A percentile compares a stretch with the other conserved stretches of the same genome.
Conservation (phyloP, 768 basidiomycete species). For the Serendipita sp. region DNA sequence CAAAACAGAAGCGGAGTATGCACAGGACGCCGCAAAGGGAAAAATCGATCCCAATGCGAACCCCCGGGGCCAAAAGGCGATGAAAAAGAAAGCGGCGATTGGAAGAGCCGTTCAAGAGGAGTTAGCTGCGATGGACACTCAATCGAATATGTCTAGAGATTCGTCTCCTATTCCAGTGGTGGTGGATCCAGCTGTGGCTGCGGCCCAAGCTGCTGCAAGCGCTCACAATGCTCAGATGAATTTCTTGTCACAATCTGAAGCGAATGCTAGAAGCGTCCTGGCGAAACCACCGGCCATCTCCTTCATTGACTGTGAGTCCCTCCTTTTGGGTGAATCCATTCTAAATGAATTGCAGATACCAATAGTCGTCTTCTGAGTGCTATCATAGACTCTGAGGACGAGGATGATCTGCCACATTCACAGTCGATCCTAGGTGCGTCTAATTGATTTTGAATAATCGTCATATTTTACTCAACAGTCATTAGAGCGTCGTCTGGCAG, state of each 20-base stretch:
- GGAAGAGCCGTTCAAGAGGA: slow-evolving; percentile 5
- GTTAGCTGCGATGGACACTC: slow-evolving; percentile 4
- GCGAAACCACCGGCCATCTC: not conserved
- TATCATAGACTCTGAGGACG: not conserved
- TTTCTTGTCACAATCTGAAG: not conserved
- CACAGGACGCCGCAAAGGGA: slow-evolving; percentile 1
- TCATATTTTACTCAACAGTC: not conserved
- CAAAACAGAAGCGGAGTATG: slow-evolving; percentile 10
- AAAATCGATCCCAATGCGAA: not conserved
- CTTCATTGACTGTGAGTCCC: not conserved
- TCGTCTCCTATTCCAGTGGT: not conserved
- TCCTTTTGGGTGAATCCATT: not conserved
- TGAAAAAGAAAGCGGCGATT: slow-evolving; percentile 4
- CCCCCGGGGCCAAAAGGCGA: not conserved
- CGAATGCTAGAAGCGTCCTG: not conserved
- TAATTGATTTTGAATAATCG: not conserved
- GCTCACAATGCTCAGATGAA: not conserved
- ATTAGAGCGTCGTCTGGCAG: slow-evolving; percentile 1
- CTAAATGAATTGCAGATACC: not conserved
- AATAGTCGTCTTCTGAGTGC: not conserved
- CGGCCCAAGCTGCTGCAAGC: not conserved
- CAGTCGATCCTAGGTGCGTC: not conserved
- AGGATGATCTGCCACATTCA: not conserved
- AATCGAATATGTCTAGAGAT: not conserved
- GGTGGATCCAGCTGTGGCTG: not conserved